phyloP scores from a whole-genome alignment of 2,329 filamentous ascomycete genomes.

The Trichoderma brevicompactum region DNA sequence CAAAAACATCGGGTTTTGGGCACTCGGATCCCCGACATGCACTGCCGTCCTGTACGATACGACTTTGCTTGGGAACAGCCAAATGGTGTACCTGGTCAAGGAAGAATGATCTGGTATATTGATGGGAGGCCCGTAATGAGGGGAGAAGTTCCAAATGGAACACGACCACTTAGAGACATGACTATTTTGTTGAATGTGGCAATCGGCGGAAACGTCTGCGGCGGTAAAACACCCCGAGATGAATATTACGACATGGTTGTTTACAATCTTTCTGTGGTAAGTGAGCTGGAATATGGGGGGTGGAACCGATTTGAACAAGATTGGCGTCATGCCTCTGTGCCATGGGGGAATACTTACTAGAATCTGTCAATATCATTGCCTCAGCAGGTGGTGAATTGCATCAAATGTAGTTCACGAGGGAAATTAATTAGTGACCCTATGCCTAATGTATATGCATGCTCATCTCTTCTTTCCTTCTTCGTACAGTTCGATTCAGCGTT shows the following conservation, averaged over 20 bases:
- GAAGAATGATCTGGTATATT: conserved; percentile 61
- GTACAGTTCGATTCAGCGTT: neutral
- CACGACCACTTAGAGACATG: conserved; percentile 59
- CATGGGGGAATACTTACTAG: conserved; percentile 43
- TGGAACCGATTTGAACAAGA: conserved; percentile 59
- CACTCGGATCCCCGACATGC: conserved; percentile 55
- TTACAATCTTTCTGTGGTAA: conserved; percentile 55
- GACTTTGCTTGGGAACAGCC: conserved; percentile 61
- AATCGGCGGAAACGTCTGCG: conserved; percentile 64
- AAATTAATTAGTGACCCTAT: neutral
- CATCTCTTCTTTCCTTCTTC: neutral
- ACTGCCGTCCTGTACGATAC: conserved; percentile 52
- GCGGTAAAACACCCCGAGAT: conserved; percentile 54
- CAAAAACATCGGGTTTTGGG: conserved; percentile 61
- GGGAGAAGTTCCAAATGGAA: conserved; percentile 55
- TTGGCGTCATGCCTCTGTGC: conserved; percentile 44
- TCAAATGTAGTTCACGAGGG: no score
- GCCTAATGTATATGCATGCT: neutral
- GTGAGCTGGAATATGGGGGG: conserved; percentile 56
- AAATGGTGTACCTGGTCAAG: conserved; percentile 49
- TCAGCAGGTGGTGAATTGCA: no score
- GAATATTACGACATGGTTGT: conserved; percentile 62
- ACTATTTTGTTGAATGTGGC: conserved; percentile 63
- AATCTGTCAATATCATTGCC: neutral
- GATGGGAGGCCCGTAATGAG: conserved; percentile 63